phyloP scores from a whole-genome alignment of 192 early-diverging fungal species.

The Entomortierella chlamydospora region DNA sequence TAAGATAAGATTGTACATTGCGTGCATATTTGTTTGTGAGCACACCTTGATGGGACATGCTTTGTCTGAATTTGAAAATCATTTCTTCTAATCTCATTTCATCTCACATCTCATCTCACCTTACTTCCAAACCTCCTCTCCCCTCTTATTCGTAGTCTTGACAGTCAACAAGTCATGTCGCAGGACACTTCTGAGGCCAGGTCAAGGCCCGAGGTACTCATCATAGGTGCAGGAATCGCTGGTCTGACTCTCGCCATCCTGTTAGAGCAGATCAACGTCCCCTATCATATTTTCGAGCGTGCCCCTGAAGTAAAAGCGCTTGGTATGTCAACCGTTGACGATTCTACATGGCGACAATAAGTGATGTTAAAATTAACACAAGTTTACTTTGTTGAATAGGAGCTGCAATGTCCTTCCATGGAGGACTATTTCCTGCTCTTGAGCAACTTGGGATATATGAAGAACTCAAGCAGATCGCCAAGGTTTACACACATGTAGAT shows the following conservation, averaged over 20 bases:
- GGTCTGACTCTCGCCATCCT: constrained; percentile 11
- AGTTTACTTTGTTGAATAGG: neutral
- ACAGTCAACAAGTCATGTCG: too few species aligned
- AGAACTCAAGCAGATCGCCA: neutral
- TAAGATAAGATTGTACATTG: too few species aligned
- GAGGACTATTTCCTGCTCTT: neutral
- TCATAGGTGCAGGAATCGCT: constrained; percentile 15
- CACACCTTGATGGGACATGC: too few species aligned
- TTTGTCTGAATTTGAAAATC: too few species aligned
- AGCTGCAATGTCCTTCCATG: neutral
- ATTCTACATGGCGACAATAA: neutral
- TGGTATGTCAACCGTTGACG: neutral
- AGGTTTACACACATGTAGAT: neutral
- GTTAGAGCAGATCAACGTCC: constrained; percentile 1
- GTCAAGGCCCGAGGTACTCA: neutral
- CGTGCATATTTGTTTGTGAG: too few species aligned
- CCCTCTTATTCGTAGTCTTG: too few species aligned
- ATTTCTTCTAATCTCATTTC: too few species aligned
- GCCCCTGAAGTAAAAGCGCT: constrained; percentile 4
- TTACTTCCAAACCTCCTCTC: too few species aligned
- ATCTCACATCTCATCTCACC: too few species aligned
- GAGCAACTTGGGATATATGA: neutral
- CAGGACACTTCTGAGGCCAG: too few species aligned
- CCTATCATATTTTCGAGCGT: constrained; percentile 18
- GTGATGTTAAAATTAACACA: neutral